These are phyloP conservation scores for Backusella macrospora DNA, from an alignment of 192 early-diverging fungal species.

Conservation along the genomic window DNA sequence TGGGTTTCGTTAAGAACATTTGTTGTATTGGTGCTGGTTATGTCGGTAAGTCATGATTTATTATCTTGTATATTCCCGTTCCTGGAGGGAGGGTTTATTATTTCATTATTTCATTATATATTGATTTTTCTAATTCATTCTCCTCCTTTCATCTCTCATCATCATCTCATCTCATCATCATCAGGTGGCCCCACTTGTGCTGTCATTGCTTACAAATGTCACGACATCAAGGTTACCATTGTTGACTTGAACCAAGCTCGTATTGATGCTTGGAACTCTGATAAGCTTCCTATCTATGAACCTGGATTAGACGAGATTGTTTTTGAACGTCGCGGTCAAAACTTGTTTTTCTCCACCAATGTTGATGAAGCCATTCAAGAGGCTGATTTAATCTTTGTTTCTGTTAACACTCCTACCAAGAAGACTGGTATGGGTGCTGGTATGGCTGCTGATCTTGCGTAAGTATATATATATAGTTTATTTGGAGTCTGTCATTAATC, in stretches of 20 bases:
- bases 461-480: no score
- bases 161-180: not conserved
- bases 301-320: slow-evolving; percentile 90
- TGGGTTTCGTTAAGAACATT: slow-evolving; percentile 61
- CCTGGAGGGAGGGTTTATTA: not conserved
- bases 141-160: not conserved
- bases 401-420: slow-evolving; percentile 92
- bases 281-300: slow-evolving; percentile 87
- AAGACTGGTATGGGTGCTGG: slow-evolving; percentile 78
- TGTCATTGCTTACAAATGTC: slow-evolving; percentile 91
- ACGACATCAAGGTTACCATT: slow-evolving; percentile 86
- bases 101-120: not conserved
- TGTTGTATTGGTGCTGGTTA: slow-evolving; percentile 97
- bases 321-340: slow-evolving; percentile 67
- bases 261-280: slow-evolving; percentile 91
- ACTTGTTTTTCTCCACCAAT: slow-evolving; percentile 88
- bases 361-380: slow-evolving; percentile 76
- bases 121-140: not conserved
- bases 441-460: slow-evolving; percentile 81
- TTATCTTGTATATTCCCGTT: not conserved
- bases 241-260: slow-evolving; percentile 80
- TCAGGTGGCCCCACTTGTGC: slow-evolving; percentile 89
- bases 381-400: slow-evolving; percentile 89
- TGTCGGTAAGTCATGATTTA: slow-evolving; percentile 89
- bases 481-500: no score